A percentile compares a stretch with the other conserved stretches of the same genome.
Conservation (phyloP, 2,329 filamentous ascomycete genomes). For the Scorias spongiosa region DNA sequence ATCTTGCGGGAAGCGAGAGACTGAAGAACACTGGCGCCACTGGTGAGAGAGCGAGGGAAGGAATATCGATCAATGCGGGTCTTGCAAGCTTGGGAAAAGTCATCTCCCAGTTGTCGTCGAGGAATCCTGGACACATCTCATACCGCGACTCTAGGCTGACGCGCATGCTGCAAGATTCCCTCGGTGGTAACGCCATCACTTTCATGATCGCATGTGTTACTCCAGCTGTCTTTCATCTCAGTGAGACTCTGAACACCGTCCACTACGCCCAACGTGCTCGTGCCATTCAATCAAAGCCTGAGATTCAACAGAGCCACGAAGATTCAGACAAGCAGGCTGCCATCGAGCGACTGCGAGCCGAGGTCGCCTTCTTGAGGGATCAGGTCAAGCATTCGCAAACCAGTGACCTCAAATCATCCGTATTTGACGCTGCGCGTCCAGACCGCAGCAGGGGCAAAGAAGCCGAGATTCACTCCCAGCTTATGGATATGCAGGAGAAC, state of each 20-base stretch:
- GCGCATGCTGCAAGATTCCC: conserved; percentile 82
- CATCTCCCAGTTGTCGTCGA: conserved; percentile 91
- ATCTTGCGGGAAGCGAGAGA: conserved; percentile 89
- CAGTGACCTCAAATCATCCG: conserved; percentile 43
- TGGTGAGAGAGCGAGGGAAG: conserved; percentile 84
- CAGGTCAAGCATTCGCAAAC: conserved; percentile 78
- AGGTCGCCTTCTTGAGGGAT: conserved; percentile 84
- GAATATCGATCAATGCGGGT: conserved; percentile 95
- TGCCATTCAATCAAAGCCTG: conserved; percentile 92
- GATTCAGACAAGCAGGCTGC: conserved; percentile 87
- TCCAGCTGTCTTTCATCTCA: conserved; percentile 89
- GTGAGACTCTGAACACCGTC: conserved; percentile 93
- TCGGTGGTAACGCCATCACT: conserved; percentile 92
- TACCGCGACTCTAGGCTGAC: conserved; percentile 98
- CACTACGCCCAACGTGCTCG: conserved; percentile 90
- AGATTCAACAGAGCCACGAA: conserved; percentile 78
- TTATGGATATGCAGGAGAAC: conserved; percentile 86
- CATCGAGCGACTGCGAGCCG: conserved; percentile 84
- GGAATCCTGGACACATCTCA: conserved; percentile 81
- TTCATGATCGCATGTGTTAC: conserved; percentile 99
- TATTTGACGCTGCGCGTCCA: conserved; percentile 50
- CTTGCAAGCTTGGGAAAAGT: conserved; percentile 92
- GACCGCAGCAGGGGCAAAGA: conserved; percentile 47
- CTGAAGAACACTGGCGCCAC: conserved; percentile 95
- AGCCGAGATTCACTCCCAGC: conserved; percentile 78